These are phyloP conservation scores for Adansonia madagascariensis DNA, from an alignment of 441 rosid species.

Conservation along the genomic window DNA sequence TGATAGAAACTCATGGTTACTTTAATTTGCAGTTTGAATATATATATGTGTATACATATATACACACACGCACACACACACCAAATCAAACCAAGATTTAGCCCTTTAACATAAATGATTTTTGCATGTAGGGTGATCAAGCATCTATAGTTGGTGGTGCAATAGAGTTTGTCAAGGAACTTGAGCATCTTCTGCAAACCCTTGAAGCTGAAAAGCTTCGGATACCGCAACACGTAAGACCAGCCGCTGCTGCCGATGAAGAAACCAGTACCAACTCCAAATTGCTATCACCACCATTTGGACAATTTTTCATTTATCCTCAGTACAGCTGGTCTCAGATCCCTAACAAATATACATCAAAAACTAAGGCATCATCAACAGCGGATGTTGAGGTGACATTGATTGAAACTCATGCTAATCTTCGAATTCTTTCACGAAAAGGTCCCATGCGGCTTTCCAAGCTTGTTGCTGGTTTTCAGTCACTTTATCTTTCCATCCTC, in stretches of 20 bases:
- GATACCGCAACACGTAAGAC: conserved; percentile 34
- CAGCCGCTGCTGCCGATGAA: conserved; percentile 19
- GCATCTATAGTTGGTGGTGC: conserved; percentile 91
- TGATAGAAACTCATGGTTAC: background rate
- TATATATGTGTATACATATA: background rate
- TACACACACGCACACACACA: too few species aligned
- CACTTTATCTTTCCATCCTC: conserved; percentile 74
- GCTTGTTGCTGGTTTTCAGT: conserved; percentile 62
- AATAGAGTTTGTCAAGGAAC: conserved; percentile 84
- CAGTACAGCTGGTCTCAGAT: conserved; percentile 58
- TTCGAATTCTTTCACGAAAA: conserved; percentile 65
- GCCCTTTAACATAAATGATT: background rate
- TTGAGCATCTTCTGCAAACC: conserved; percentile 68
- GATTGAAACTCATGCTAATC: conserved; percentile 79
- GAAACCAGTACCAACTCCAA: conserved; percentile 24
- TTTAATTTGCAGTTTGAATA: background rate
- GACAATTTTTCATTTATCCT: conserved; percentile 59
- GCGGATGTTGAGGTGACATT: conserved; percentile 86
- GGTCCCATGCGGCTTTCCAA: conserved; percentile 55
- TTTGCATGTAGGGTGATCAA: conserved; percentile 71
- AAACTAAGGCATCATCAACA: conserved; percentile 39
- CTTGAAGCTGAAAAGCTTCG: conserved; percentile 69
- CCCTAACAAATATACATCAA: conserved; percentile 49
- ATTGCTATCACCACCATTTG: conserved; percentile 37
- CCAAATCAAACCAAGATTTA: background rate